These are phyloP conservation scores for Raffaelea ambrosiae DNA, from an alignment of 2,329 filamentous ascomycete genomes.

Conservation along the genomic window DNA sequence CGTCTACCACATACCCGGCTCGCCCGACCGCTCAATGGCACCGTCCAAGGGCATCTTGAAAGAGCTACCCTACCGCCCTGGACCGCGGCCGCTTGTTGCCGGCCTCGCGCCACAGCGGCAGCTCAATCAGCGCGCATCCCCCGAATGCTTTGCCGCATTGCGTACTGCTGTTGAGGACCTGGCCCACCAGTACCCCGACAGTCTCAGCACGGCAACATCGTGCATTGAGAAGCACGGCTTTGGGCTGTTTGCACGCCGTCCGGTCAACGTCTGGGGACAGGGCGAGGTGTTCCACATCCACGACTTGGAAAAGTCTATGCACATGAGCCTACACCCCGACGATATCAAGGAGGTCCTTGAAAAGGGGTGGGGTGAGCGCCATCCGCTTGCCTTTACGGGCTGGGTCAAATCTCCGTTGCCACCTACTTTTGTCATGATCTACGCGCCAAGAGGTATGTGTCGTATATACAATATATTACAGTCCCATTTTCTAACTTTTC, in stretches of 20 bases:
- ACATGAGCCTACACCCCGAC: slow-evolving; percentile 70
- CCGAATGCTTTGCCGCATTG: slow-evolving; percentile 46
- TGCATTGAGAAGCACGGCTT: slow-evolving; percentile 79
- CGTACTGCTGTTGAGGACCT: slow-evolving; percentile 44
- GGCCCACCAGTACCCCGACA: slow-evolving; percentile 27
- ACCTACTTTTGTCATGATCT: slow-evolving; percentile 70
- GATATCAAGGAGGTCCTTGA: slow-evolving; percentile 65
- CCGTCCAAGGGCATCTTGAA: slow-evolving; percentile 52
- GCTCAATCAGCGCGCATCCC: slow-evolving; percentile 54
- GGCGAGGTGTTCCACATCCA: slow-evolving; percentile 82
- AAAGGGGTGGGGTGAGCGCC: slow-evolving; percentile 70
- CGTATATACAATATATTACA: no score
- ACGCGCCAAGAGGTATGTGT: slow-evolving; percentile 60
- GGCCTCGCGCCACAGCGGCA: slow-evolving; percentile 81
- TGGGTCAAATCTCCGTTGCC: slow-evolving; percentile 63
- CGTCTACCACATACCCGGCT: slow-evolving; percentile 47
- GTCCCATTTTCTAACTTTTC: background rate
- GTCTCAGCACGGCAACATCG: slow-evolving; percentile 55
- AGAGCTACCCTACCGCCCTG: slow-evolving; percentile 51
- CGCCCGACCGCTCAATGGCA: slow-evolving; percentile 38
- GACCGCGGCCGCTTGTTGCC: slow-evolving; percentile 56
- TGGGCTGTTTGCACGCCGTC: slow-evolving; percentile 60
- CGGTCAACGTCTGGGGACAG: slow-evolving; percentile 61
- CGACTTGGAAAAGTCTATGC: slow-evolving; percentile 65
- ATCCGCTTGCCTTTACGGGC: slow-evolving; percentile 57